These are phyloP conservation scores for Paramecium primaurelia DNA, from an alignment of 73 alveolate species.

Conservation along the genomic window DNA sequence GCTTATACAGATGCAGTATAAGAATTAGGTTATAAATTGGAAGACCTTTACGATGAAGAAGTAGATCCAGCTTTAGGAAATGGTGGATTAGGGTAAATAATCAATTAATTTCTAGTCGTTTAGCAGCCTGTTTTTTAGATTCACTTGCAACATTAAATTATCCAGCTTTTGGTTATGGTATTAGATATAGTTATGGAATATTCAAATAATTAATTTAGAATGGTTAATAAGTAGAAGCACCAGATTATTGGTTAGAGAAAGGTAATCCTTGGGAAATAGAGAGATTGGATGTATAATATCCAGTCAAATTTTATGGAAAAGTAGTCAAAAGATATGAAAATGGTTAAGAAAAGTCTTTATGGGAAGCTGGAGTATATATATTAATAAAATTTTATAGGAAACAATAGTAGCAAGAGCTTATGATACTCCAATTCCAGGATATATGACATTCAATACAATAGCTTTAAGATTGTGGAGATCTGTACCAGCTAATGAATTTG, in stretches of 20 bases:
- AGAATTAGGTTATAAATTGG: conserved; percentile 90
- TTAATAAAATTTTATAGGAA: conserved; percentile 53
- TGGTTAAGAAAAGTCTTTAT: conserved; percentile 76
- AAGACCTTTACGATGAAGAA: conserved; percentile 96
- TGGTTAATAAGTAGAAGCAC: conserved; percentile 97
- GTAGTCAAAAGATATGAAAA: conserved; percentile 75
- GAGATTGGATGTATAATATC: conserved; percentile 92
- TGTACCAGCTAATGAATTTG: conserved; percentile 82
- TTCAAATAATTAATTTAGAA: conserved; percentile 95
- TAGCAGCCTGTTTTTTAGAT: conserved; percentile 99
- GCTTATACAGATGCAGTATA: conserved; percentile 87
- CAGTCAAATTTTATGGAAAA: conserved; percentile 93
- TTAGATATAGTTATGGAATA: conserved; percentile 99
- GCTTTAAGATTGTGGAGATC: conserved; percentile 96
- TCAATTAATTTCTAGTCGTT: conserved; percentile 62
- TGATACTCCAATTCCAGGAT: conserved; percentile 99
- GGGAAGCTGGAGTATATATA: conserved; percentile 92
- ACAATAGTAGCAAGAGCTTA: conserved; percentile 98
- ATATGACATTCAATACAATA: conserved; percentile 96
- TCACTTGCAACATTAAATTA: conserved; percentile 96
- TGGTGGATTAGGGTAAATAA: conserved; percentile 95
- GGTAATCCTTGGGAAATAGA: conserved; percentile 99
- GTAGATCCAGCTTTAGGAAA: conserved; percentile 99
- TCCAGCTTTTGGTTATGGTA: conserved; percentile 99
- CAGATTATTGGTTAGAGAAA: conserved; percentile 98